phyloP scores from a whole-genome alignment of 306 rosid genomes.

The Luffa aegyptiaca region DNA sequence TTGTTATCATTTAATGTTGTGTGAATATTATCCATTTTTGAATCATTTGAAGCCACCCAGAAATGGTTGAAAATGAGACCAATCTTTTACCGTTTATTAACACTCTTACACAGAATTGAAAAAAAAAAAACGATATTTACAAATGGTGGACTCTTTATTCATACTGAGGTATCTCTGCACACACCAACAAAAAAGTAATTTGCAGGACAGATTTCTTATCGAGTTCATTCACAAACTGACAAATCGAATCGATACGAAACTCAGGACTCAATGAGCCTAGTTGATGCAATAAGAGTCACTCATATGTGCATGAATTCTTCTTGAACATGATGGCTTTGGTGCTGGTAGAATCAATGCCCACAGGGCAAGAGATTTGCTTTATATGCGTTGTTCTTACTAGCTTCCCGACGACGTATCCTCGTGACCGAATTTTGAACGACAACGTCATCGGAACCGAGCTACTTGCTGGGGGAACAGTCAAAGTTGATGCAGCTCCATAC shows the following conservation, averaged over 20 bases:
- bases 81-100: background rate
- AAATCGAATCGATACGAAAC: background rate
- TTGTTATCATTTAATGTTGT: background rate
- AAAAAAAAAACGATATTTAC: background rate
- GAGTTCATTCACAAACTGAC: background rate
- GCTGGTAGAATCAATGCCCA: conserved; percentile 40
- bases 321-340: conserved; percentile 66
- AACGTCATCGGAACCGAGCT: conserved; percentile 45
- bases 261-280: background rate
- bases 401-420: conserved; percentile 76
- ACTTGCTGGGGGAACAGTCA: conserved; percentile 30
- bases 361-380: conserved; percentile 52
- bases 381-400: conserved; percentile 62
- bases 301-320: conserved; percentile 50
- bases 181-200: background rate
- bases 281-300: conserved; percentile 13
- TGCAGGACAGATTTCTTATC: background rate
- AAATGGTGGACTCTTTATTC: conserved; percentile 1
- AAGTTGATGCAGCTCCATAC: conserved; percentile 73
- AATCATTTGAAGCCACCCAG: background rate
- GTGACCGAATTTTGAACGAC: conserved; percentile 42
- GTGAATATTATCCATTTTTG: background rate
- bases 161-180: conserved; percentile 6
- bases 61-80: background rate
- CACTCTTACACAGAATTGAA: background rate